These are phyloP conservation scores for Sporothrix brasiliensis DNA, from an alignment of 2,329 filamentous ascomycete species.

Conservation along the genomic window DNA sequence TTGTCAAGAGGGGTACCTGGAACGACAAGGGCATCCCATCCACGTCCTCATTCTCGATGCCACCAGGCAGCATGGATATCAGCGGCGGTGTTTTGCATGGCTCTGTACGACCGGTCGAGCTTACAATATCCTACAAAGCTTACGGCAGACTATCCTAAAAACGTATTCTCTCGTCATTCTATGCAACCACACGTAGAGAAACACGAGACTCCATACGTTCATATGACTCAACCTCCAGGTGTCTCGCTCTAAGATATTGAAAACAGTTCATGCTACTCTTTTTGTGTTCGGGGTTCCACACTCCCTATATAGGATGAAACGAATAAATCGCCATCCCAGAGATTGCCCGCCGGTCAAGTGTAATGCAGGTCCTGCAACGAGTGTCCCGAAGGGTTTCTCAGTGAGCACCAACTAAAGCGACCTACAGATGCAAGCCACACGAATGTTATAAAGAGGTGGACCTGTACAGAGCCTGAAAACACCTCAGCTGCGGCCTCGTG, in stretches of 20 bases:
- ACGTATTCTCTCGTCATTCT: not conserved
- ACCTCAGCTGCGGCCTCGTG: conserved; percentile 44
- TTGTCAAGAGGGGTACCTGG: conserved; percentile 56
- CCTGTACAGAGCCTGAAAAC: conserved; percentile 59
- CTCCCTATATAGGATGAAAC: conserved; percentile 49
- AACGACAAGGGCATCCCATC: conserved; percentile 50
- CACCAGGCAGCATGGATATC: conserved; percentile 51
- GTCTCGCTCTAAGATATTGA: not conserved
- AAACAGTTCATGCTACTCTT: too few species aligned
- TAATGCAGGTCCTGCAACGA: conserved; percentile 72
- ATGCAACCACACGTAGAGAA: not conserved
- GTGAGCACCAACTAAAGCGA: conserved; percentile 77
- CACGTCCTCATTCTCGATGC: conserved; percentile 55
- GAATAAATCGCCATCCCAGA: conserved; percentile 52
- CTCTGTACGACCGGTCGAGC: conserved; percentile 44
- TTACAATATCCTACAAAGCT: not conserved
- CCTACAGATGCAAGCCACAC: conserved; percentile 70
- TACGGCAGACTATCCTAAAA: not conserved
- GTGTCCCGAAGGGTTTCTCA: conserved; percentile 77
- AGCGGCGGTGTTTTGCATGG: conserved; percentile 48
- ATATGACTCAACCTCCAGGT: not conserved
- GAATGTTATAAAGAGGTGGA: conserved; percentile 57
- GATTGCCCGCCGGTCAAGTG: conserved; percentile 60
- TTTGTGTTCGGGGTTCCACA: conserved; percentile 44
- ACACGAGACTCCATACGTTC: not conserved